Evolutionary conservation across 225 moss, liverwort and hornwort genomes (phyloP), one percentile per base, ranked within the genome.

Genomic region (Bryoerythrophyllum caledonicum): DNA sequence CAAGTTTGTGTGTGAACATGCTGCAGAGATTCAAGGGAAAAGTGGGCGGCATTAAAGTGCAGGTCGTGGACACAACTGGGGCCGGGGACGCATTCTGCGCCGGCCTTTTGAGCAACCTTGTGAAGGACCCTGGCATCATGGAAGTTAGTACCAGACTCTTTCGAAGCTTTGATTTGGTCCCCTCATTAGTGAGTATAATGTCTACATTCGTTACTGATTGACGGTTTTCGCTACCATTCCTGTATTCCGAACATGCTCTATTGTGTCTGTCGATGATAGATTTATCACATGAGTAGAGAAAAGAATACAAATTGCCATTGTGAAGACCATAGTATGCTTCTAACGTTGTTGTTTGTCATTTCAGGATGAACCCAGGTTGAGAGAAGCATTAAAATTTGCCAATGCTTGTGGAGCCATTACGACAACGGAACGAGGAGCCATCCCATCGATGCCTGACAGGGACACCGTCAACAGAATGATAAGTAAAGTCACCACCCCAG

Each of bases 371-470:
- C 68, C 62, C 15, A 63, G 35, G 26, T 60, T 85, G 59, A 59
- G 82, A 70, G 82, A 85, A 82, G 85, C 85, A 66, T 54, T 85
- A 10, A 79, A 59, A 58, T 85, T 85, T 74, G 85, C 85, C 16
- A 85, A 85, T 27, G 85, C 85, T 7, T 85, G 85, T 70, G 85
- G 82, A 65, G 85, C 82, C 23, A 85, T 85, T 46, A 85, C 82
- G 56, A 85, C 85, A 59, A 85, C 85, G 23, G 85, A 85, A 52
- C 72, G 85, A 76, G 85, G 85, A 52, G 85, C 85, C 28, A 85
- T 85, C 66, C 85, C 85, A 56, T 71, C 82, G 23, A 73, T 85
- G 78, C 82, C 82, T 11, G 85, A 85, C 73, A 85, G 73, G 30
- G 85, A 85, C 35, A 85, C 85, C 2, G 85, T 85, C 60, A 64